These are phyloP conservation scores for Camelina laxa DNA, from an alignment of 345 rosid species.

Conservation along the genomic window DNA sequence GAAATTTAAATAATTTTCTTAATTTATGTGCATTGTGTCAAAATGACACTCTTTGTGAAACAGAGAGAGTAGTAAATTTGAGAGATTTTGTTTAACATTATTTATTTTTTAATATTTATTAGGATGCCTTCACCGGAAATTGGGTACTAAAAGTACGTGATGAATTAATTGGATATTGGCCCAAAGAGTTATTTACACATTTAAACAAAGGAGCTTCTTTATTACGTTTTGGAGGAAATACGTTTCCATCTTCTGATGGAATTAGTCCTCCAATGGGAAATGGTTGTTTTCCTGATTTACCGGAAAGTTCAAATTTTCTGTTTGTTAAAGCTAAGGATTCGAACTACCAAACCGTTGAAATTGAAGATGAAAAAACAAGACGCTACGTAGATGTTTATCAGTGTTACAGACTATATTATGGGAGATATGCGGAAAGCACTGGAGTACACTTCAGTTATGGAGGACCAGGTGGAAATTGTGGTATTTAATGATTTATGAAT, in stretches of 20 bases:
- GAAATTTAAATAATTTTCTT: too few species aligned
- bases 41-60: too few species aligned
- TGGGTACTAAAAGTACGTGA: background rate
- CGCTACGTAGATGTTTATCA: background rate
- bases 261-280: conserved; percentile 37
- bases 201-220: conserved; percentile 18
- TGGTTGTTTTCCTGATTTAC: conserved; percentile 24
- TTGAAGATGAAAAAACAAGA: background rate
- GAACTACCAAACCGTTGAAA: background rate
- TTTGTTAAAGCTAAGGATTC: background rate
- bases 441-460: conserved; percentile 19
- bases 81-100: background rate
- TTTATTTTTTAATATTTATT: background rate
- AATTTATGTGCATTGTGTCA: too few species aligned
- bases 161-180: conserved; percentile 31
- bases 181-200: conserved; percentile 27
- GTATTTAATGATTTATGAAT: background rate
- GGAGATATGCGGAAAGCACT: conserved; percentile 5
- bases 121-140: conserved; percentile 1
- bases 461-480: conserved; percentile 34
- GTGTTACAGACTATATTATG: conserved; percentile 5
- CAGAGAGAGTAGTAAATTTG: too few species aligned
- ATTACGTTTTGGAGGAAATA: conserved; percentile 33
- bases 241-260: conserved; percentile 14
- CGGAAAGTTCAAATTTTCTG: conserved; percentile 4